These are phyloP conservation scores for Pleurotus pulmonarius DNA, from an alignment of 768 basidiomycete species.

Conservation along the genomic window DNA sequence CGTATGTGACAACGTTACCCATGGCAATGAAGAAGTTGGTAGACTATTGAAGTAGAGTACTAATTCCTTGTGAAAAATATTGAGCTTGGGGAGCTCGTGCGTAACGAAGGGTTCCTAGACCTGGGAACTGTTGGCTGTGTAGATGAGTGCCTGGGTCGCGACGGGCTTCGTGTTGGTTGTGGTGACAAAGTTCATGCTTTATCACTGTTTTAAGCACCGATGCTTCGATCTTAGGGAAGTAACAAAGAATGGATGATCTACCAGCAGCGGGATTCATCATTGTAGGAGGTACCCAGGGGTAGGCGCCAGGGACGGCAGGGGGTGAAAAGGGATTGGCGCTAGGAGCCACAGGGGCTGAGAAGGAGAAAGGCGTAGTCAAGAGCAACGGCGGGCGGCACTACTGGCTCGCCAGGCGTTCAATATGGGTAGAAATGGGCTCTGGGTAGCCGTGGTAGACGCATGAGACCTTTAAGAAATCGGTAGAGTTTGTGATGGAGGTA, in stretches of 20 bases:
- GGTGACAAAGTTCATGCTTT: background rate
- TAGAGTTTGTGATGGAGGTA: background rate
- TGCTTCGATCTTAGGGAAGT: background rate
- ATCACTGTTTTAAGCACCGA: background rate
- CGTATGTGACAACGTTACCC: no score
- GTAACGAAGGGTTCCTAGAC: no score
- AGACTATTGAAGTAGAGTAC: no score
- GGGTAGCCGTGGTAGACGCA: no score
- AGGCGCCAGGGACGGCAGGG: no score
- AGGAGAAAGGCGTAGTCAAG: background rate
- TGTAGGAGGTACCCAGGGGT: background rate
- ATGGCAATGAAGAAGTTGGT: no score
- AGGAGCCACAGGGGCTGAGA: background rate
- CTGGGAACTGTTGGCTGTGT: background rate
- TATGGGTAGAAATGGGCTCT: no score
- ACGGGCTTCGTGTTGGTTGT: background rate
- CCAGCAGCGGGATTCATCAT: background rate
- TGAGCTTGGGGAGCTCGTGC: no score
- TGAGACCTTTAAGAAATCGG: background rate
- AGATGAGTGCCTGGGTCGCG: background rate
- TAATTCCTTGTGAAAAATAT: no score
- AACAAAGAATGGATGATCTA: background rate
- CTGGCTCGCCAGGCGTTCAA: no score
- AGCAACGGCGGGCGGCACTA: no score
- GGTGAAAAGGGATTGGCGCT: background rate